Conservation (phyloP, 2,329 filamentous ascomycete species). For the Exophiala spinifera region DNA sequence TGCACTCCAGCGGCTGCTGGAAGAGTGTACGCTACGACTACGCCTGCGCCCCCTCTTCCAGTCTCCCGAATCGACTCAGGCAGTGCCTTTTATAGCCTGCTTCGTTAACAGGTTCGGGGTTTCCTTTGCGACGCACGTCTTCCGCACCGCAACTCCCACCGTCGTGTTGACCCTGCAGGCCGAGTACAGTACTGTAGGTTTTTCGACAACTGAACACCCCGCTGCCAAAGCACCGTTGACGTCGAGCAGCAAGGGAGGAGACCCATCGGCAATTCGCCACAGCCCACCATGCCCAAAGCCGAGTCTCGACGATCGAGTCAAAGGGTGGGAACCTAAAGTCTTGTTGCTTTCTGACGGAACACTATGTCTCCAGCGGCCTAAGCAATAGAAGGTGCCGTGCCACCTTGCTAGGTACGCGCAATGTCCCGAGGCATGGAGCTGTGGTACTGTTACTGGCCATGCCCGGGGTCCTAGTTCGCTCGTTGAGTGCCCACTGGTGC, state of each 20-base stretch:
- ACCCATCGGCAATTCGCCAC: not conserved
- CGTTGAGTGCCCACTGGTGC: constrained; percentile 15
- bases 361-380: not conserved
- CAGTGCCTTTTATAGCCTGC: no score
- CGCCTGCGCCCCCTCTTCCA: no score
- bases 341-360: not conserved
- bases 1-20: not conserved
- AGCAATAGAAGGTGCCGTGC: not conserved
- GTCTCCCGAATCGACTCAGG: no score
- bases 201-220: no score
- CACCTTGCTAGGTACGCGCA: not conserved
- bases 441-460: not conserved
- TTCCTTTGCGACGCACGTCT: no score
- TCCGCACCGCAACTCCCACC: no score
- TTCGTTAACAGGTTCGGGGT: no score
- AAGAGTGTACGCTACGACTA: no score
- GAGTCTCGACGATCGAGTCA: constrained; percentile 1
- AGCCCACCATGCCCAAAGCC: not conserved
- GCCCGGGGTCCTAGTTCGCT: constrained; percentile 5
- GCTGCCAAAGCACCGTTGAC: no score
- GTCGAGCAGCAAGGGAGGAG: not conserved
- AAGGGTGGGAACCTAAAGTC: not conserved
- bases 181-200: no score
- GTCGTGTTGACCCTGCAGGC: no score
- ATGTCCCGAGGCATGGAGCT: constrained; percentile 4